Base-by-base conservation (phyloP, 768 basidiomycete species). In the Lentinula detonsa region DNA sequence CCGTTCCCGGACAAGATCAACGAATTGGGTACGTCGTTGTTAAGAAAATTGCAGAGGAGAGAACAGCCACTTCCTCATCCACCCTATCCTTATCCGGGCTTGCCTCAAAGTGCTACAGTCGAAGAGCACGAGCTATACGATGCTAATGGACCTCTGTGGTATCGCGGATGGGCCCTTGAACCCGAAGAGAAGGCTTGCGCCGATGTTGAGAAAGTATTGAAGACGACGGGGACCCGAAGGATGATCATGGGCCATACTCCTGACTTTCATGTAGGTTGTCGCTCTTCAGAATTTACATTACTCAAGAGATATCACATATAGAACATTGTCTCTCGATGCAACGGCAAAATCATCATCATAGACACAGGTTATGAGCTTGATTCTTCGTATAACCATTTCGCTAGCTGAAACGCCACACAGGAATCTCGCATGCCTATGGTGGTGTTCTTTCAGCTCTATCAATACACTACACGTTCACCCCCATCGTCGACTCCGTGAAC, bases 201-300 rank as follows among this genome's bases (percentile, higher is more conserved):
- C 1, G 79, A 84, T 39, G 93, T 93, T 0, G 86, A 91, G 61
- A 73, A 77, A 28, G 88, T 95, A 16, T 74, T 92, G 56, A 69
- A 80, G 35, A 84, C 81, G 71, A 88, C 92, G 1, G 93, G 93
- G 1, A 95, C 91, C 31, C 75, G 92, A 61, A 78, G 93, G 65
- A 86, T 95, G 85, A 83, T 99, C 49, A 95, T 97, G 93, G 96
- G 96, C 0, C 97, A 98, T 72, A 98, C 97, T 0, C 96, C 97
- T 1, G 81, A 95, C 70, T 93, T 97, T 66, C 79, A 79, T 62
- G 88, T 86, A 64, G 31, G 78, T 70, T 28, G 28, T 28, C 4
- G 1, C 18, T 63, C 35, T 18, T 18, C 28, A 15, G 40, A 28
- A 57, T 28, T 39, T 48, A 18, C 48, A 35, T 55, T 3, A 8